Evolutionary conservation across 2,329 filamentous ascomycete genomes (phyloP).

Genomic region (Dactylella cylindrospora): DNA sequence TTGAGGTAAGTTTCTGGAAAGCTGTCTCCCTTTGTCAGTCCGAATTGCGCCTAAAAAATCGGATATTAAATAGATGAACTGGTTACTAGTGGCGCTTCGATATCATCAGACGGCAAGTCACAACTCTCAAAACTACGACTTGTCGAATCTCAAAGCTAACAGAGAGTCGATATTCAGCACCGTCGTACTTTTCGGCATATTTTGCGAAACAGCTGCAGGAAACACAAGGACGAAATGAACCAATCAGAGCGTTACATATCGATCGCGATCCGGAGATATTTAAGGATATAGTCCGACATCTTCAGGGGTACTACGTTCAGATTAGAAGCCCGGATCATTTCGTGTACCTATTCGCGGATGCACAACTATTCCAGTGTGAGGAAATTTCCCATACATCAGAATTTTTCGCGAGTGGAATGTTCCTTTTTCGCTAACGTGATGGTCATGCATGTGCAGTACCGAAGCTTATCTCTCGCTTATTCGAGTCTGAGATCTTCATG

Average conservation of each 20-base stretch:
- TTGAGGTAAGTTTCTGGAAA: constrained; percentile 22
- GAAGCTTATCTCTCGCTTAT: constrained; percentile 83
- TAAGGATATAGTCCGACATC: constrained; percentile 80
- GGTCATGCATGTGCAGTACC: constrained; percentile 63
- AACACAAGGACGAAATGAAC: constrained; percentile 62
- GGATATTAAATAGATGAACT: constrained; percentile 40
- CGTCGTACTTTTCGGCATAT: constrained; percentile 94
- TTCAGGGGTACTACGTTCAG: constrained; percentile 85
- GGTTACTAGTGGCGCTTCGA: constrained; percentile 63
- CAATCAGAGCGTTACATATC: constrained; percentile 85
- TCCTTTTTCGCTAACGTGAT: constrained; percentile 15
- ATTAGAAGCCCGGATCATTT: constrained; percentile 83
- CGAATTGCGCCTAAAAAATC: constrained; percentile 37
- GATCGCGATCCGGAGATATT: constrained; percentile 90
- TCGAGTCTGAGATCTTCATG: constrained; percentile 88
- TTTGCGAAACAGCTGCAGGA: constrained; percentile 77
- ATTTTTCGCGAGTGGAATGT: not conserved
- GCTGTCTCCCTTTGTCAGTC: constrained; percentile 3
- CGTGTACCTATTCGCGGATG: constrained; percentile 88
- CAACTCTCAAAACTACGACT: constrained; percentile 30
- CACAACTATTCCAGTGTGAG: constrained; percentile 86
- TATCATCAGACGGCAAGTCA: constrained; percentile 69
- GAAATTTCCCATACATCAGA: constrained; percentile 18
- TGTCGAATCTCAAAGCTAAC: constrained; percentile 42
- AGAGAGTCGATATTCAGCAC: constrained; percentile 64